Conservation (phyloP, 1,284 basidiomycete species). For the Megacollybia platyphylla region DNA sequence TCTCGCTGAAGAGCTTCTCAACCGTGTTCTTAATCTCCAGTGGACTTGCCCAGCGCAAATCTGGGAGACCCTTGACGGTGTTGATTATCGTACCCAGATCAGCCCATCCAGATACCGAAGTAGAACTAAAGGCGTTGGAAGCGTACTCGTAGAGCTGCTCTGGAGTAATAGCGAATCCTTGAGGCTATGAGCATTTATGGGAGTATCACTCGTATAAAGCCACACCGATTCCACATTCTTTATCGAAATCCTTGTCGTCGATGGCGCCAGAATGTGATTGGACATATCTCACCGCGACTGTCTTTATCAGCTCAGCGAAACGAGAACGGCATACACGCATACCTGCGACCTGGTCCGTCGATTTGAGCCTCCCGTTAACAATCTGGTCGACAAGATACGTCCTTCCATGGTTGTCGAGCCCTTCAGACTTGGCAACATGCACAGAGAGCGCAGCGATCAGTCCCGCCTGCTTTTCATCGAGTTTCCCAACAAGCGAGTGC, state of each 20-base stretch:
- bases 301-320: constrained; percentile 4
- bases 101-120: constrained; percentile 58
- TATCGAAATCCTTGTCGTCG: constrained; percentile 67
- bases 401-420: constrained; percentile 39
- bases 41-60: constrained; percentile 82
- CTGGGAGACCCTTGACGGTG: constrained; percentile 56
- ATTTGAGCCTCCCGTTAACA: constrained; percentile 62
- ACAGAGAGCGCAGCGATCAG: constrained; percentile 63
- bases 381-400: constrained; percentile 63
- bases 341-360: constrained; percentile 84
- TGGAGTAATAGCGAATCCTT: constrained; percentile 73
- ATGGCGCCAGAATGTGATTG: constrained; percentile 50
- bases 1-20: constrained; percentile 63
- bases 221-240: constrained; percentile 82
- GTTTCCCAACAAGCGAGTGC: constrained; percentile 32
- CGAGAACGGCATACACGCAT: constrained; percentile 3
- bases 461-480: constrained; percentile 76
- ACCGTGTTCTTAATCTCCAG: constrained; percentile 84
- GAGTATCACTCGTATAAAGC: constrained; percentile 8
- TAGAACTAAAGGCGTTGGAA: constrained; percentile 45
- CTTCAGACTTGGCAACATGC: constrained; percentile 41
- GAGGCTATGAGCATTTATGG: constrained; percentile 3
- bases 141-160: constrained; percentile 58
- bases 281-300: constrained; percentile 75
- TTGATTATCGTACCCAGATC: constrained; percentile 62